These are phyloP conservation scores for Phialocephala sp. DNA, from an alignment of 2,329 filamentous ascomycete species.

Conservation along the genomic window DNA sequence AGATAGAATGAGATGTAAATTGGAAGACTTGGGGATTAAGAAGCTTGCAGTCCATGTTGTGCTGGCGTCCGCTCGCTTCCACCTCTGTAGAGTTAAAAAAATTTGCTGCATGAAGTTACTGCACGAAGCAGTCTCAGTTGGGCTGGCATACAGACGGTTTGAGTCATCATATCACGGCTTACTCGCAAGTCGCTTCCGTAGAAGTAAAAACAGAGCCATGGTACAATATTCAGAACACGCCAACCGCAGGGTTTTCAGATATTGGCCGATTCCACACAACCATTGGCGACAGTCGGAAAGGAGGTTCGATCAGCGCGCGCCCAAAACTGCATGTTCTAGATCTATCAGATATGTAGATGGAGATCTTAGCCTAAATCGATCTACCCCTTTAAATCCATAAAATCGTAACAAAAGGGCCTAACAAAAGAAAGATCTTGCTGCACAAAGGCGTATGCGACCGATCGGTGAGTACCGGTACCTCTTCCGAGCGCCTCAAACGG, in stretches of 20 bases:
- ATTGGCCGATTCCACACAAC: neutral
- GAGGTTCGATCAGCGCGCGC: neutral
- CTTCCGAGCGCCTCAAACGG: neutral
- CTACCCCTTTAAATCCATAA: too few species aligned
- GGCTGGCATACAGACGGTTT: neutral
- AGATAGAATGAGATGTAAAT: neutral
- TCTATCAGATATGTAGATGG: neutral
- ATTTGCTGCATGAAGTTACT: neutral
- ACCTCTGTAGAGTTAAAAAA: neutral
- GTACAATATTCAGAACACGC: neutral
- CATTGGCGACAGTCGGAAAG: neutral
- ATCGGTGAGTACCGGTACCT: neutral
- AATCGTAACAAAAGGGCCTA: neutral
- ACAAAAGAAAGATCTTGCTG: neutral
- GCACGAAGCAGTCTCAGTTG: neutral
- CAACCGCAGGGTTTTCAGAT: conserved; percentile 1
- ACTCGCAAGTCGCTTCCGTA: neutral
- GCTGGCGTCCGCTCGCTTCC: neutral
- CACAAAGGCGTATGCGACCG: neutral
- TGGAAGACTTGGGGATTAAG: neutral
- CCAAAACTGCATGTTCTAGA: conserved; percentile 1
- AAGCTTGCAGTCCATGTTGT: neutral
- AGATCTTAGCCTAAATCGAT: neutral
- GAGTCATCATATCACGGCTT: neutral
- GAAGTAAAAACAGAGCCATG: neutral